Evolutionary conservation across 768 basidiomycete species (phyloP).

Genomic region (Suillus subalutaceus): DNA sequence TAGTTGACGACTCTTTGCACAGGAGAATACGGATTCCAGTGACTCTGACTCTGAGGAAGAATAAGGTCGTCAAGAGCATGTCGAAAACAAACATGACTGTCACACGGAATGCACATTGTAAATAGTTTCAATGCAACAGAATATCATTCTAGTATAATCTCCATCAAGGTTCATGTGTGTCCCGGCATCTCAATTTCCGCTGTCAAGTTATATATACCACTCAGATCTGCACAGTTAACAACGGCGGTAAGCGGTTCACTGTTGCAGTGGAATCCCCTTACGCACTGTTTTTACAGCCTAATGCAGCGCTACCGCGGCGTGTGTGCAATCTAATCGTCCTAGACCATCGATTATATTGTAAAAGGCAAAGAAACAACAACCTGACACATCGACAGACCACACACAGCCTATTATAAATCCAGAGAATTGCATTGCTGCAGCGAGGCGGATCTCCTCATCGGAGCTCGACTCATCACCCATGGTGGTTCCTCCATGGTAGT

Average conservation of each 20-base stretch:
- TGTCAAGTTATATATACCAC: not conserved
- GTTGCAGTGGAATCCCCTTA: slow-evolving; percentile 24
- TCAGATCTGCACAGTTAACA: not conserved
- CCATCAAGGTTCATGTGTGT: not conserved
- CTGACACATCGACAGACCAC: slow-evolving; percentile 29
- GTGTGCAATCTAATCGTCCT: not conserved
- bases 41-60: not conserved
- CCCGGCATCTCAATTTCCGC: not conserved
- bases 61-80: not conserved
- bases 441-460: slow-evolving; percentile 34
- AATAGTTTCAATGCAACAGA: not conserved
- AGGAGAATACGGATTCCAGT: not conserved
- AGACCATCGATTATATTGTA: slow-evolving; percentile 18
- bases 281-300: slow-evolving; percentile 20
- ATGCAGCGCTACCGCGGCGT: slow-evolving; percentile 10
- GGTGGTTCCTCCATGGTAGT: too few relatives aligned
- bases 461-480: slow-evolving; percentile 22
- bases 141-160: not conserved
- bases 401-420: slow-evolving; percentile 40
- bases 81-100: not conserved
- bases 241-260: slow-evolving; percentile 16
- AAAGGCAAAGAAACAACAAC: too few relatives aligned
- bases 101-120: not conserved
- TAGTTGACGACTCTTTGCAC: not conserved
- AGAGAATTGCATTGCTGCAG: slow-evolving; percentile 36